Base-by-base conservation (phyloP, 768 basidiomycete genomes). In the Lactarius hengduanensis region DNA sequence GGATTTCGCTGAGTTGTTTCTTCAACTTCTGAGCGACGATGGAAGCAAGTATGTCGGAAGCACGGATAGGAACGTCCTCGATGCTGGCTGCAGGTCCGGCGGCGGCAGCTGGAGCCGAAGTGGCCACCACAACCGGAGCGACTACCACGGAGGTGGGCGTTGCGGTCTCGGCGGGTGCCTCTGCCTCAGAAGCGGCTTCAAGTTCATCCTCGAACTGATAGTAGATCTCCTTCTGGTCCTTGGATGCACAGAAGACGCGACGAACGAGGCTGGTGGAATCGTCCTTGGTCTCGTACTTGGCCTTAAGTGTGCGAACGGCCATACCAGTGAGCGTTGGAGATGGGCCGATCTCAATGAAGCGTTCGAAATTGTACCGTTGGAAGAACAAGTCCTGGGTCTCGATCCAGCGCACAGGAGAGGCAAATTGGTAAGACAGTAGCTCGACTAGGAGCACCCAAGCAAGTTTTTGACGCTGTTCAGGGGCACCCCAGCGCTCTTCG, bases 341-440 rank as follows among this genome's bases (percentile, higher is more conserved):
- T 47, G 97, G 97, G 38, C 97, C 97, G 61, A 99, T 80, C 76
- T 99, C 97, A 72, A 99, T 90, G 72, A 98, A 83, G 18, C 97
- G 88, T 77, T 98, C 96, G 73, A 97, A 97, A 55, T 82, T 81
- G 81, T 87, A 97, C 10, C 87, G 77, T 11, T 82, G 84, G 81
- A 99, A 99, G 64, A 99, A 84, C 30, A 91, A 84, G 73, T 99
- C 97, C 75, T 99, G 97, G 0, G 96, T 99, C 80, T 98, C 92
- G 72, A 99, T 99, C 97, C 97, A 99, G 59, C 96, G 91, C 22
- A 99, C 96, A 8, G 97, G 96, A 1, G 96, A 98, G 0, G 96
- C 96, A 72, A 96, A 98, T 76, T 99, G 97, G 75, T 99, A 99
- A 16, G 97, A 94, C 58, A 99, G 83, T 56, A 98, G 86, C 75